Evolutionary conservation across 148 eudicot genomes (phyloP), one percentile per base, ranked within the genome.

Genomic region (Fagopyrum homotropicum): DNA sequence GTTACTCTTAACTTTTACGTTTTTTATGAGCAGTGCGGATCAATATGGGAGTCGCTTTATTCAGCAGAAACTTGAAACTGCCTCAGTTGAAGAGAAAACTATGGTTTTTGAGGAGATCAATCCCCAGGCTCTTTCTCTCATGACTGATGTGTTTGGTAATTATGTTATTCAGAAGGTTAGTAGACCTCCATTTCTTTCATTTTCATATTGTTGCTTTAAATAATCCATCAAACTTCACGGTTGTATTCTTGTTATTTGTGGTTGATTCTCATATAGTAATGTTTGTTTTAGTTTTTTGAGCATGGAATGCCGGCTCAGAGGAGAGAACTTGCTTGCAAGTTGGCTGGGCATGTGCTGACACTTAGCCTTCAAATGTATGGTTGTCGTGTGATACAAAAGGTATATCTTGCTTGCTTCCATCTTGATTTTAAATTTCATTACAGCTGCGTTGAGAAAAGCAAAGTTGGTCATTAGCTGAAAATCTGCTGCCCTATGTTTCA

Each of bases 351-450:
- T 83, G 94, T 92, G 50, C 78, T 96, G 84, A 88, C 85, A 44
- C 93, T 95, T 73, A 96, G 98, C 82, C 93, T 96, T 78, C 99
- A 96, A 80, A 96, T 92, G 99, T 96, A 96, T 85, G 99, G 99
- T 49, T 96, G 99, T 69, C 90, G 99, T 35, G 99, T 96, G 80
- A 92, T 96, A 69, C 99, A 96, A 78, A 96, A 96, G 99, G 99
- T 90, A 88, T 75, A 35, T 52, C 46, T 66, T 26, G 15, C 15
- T 35, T 40, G 9, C 17, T 66, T 35, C 30, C 19, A 66, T 66
- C n/a, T 66, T 66, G 16, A 61, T 26, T 66, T 29, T 59, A 22
- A 8, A 19, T 59, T 55, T 55, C 7, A 55, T 16, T 55, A n/a
- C 17, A 14, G 7, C 6, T 55, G 17, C 59, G 16, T 16, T 55